Conservation (phyloP, 2,329 filamentous ascomycete genomes). For the Diaporthe sp. region DNA sequence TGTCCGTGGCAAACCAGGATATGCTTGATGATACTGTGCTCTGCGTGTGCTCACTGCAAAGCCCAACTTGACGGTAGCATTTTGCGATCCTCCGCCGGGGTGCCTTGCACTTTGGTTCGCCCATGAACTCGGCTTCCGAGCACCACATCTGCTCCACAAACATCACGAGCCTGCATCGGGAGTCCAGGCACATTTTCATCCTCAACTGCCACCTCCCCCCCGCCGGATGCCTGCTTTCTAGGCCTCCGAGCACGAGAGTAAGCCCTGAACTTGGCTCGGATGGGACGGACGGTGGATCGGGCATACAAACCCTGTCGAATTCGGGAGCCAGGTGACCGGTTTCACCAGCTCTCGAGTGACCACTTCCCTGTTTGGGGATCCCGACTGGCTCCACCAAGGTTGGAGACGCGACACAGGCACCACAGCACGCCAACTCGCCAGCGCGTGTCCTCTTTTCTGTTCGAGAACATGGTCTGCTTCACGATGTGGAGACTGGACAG, state of each 20-base stretch:
- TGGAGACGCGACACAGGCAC: not conserved
- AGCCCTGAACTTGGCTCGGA: slow-evolving; percentile 12
- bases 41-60: not conserved
- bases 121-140: not conserved
- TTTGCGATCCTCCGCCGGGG: not conserved
- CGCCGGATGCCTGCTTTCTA: not conserved
- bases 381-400: slow-evolving; percentile 3
- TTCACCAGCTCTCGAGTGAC: not conserved
- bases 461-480: not conserved
- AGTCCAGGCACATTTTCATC: not conserved
- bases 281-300: slow-evolving; percentile 16
- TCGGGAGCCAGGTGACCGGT: slow-evolving; percentile 4
- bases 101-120: not conserved
- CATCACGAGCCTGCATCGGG: not conserved
- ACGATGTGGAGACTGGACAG: slow-evolving; percentile 5
- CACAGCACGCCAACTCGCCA: not conserved
- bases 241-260: not conserved
- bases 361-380: slow-evolving; percentile 24
- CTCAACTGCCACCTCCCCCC: not conserved
- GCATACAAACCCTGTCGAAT: slow-evolving; percentile 5
- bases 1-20: not conserved
- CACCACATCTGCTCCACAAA: not conserved
- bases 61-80: not conserved
- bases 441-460: not conserved
- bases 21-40: not conserved